Evolutionary conservation across 768 basidiomycete genomes (phyloP).

Genomic region (Roridomyces roridus): DNA sequence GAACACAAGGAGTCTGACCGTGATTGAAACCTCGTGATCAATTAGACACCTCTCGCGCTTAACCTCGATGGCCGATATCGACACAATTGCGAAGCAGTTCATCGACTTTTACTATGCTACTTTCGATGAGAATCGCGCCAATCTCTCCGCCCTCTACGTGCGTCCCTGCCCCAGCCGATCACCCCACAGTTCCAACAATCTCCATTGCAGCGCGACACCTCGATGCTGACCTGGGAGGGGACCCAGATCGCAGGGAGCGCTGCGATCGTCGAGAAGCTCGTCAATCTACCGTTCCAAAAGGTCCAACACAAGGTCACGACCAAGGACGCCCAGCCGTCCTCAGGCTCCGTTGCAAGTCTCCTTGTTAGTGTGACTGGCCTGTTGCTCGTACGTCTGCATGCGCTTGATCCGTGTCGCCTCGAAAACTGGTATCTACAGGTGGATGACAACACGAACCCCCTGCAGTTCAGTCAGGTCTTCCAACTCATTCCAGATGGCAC

Average conservation of each 20-base stretch:
- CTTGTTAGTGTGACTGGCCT: constrained; percentile 91
- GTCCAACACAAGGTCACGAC: constrained; percentile 86
- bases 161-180: constrained; percentile 36
- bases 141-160: constrained; percentile 78
- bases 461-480: constrained; percentile 94
- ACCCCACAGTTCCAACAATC: constrained; percentile 31
- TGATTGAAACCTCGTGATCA: too few relatives aligned
- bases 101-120: constrained; percentile 82
- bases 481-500: constrained; percentile 80
- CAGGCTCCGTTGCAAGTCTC: constrained; percentile 55
- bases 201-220: constrained; percentile 76
- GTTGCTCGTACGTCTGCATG: constrained; percentile 60
- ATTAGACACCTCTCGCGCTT: neutral
- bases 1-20: too few relatives aligned
- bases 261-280: constrained; percentile 75
- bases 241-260: constrained; percentile 56
- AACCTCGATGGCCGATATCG: constrained; percentile 71
- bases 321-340: constrained; percentile 88
- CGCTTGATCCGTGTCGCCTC: neutral
- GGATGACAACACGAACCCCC: constrained; percentile 78
- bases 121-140: constrained; percentile 69
- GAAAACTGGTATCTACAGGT: constrained; percentile 54
- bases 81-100: constrained; percentile 78
- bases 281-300: constrained; percentile 78
- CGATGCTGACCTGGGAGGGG: constrained; percentile 89